Percentiles rank a stretch among this genome's conserved stretches.
Evolutionary conservation across 805 yeast genomes (phyloP).

Genomic region (Myxozyma vanderwaltii): DNA sequence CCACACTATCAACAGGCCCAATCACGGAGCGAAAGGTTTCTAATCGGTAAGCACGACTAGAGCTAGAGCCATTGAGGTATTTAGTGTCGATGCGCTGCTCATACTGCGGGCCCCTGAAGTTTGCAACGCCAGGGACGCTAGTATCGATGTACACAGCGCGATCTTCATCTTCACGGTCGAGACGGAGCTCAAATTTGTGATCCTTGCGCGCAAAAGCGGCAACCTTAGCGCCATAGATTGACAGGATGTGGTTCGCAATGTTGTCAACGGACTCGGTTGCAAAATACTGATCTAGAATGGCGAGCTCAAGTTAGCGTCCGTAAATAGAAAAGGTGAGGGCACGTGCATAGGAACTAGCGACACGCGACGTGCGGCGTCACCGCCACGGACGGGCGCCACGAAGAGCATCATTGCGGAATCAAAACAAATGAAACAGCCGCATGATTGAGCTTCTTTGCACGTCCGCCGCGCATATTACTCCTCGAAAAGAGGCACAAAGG

Average conservation of each 20-base stretch:
- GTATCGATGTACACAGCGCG: conserved; percentile 93
- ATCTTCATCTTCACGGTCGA: conserved; percentile 75
- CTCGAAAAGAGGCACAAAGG: not conserved
- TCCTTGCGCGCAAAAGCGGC: conserved; percentile 75
- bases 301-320: not conserved
- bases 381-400: conserved; percentile 7
- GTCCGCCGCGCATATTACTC: not conserved
- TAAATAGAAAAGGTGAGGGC: not conserved
- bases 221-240: conserved; percentile 88
- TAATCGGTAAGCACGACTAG: conserved; percentile 58
- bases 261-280: conserved; percentile 80
- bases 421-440: conserved; percentile 1
- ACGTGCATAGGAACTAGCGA: not conserved
- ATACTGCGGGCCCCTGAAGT: conserved; percentile 40
- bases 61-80: conserved; percentile 54
- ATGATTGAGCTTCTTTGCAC: not conserved
- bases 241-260: conserved; percentile 80
- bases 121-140: conserved; percentile 50
- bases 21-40: conserved; percentile 73
- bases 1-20: conserved; percentile 49
- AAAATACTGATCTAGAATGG: conserved; percentile 62
- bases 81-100: conserved; percentile 67
- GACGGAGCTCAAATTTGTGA: conserved; percentile 65
- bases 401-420: not conserved
- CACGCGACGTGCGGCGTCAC: not conserved